Conservation (phyloP, 2,329 filamentous ascomycete genomes). For the Fusarium duplospermum region DNA sequence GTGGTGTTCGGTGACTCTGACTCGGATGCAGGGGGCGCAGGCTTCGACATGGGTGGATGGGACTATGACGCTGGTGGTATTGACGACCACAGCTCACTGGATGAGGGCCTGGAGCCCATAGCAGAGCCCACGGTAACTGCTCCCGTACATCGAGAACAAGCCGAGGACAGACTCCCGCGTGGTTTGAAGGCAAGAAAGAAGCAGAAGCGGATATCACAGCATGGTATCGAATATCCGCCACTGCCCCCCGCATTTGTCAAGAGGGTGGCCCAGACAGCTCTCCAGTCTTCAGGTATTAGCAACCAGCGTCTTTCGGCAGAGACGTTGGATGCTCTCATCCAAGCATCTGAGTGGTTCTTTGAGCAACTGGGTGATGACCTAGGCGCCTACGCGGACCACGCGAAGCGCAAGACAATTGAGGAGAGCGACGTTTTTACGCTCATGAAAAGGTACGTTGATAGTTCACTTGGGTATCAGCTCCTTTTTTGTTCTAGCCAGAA, state of each 20-base stretch:
- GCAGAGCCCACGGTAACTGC: slow-evolving; percentile 19
- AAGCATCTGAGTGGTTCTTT: slow-evolving; percentile 92
- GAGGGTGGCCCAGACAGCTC: slow-evolving; percentile 76
- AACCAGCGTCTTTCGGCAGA: slow-evolving; percentile 80
- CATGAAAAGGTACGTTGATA: slow-evolving; percentile 78
- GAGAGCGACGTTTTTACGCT: slow-evolving; percentile 84
- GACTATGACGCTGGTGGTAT: slow-evolving; percentile 31
- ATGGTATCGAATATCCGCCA: slow-evolving; percentile 81
- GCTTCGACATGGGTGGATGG: slow-evolving; percentile 29
- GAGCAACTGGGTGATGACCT: slow-evolving; percentile 87
- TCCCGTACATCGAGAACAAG: slow-evolving; percentile 1
- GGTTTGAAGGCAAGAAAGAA: slow-evolving; percentile 44
- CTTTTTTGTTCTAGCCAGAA: slow-evolving; percentile 35
- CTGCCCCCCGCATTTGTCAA: slow-evolving; percentile 81
- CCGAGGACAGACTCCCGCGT: slow-evolving; percentile 27
- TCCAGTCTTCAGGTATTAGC: slow-evolving; percentile 72
- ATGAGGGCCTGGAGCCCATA: slow-evolving; percentile 27
- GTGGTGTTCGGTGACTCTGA: slow-evolving; percentile 28
- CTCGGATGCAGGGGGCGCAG: slow-evolving; percentile 34
- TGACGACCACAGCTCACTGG: slow-evolving; percentile 42
- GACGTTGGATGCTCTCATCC: slow-evolving; percentile 78
- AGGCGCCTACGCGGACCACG: slow-evolving; percentile 82
- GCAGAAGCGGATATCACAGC: slow-evolving; percentile 67
- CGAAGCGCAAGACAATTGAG: slow-evolving; percentile 85
- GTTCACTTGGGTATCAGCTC: slow-evolving; percentile 35